Evolutionary conservation across 2,329 filamentous ascomycete genomes (phyloP), one percentile per base, ranked within the genome.

Genomic region (Elsinoe ampelina): DNA sequence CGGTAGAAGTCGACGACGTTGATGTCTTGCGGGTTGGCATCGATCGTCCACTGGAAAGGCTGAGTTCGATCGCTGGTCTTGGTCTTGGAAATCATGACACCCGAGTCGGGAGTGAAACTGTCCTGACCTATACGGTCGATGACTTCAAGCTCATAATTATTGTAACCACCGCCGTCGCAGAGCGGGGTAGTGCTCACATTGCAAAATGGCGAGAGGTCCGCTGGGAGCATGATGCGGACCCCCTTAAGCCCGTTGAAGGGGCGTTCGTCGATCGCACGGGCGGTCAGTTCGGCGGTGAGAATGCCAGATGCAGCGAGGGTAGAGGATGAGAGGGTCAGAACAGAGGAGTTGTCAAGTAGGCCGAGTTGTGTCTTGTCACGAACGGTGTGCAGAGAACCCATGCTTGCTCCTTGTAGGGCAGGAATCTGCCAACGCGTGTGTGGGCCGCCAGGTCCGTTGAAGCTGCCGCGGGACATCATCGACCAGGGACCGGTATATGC

Each of bases 41-140:
- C 77, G 38, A 80, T 76, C 20, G 72, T 72, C 77, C 77, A 80
- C 59, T 80, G 77, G 69, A 80, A 80, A 0, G 78, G 77, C 60
- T 70, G 64, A 11, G 54, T 26, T 3, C 61, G 59, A 19, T 52
- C 48, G 34, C 48, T 52, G 48, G 30, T 34, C 19, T 77, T 79
- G 19, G 75, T 76, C 68, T 80, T 80, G 70, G 72, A 76, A 52
- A 80, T 73, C 71, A 79, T 72, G 47, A 80, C 78, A 5, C 77
- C 78, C 0, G 72, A 70, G 59, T 80, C 78, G 0, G 77, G 73
- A 22, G 72, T 70, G 68, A 80, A 80, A 2, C 72, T 75, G 63
- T 80, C 78, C 5, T 77, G 70, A 11, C 78, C 78, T 73, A 80
- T 78, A 48, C 77, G 73, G 62, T 79, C 77, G 26, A 80, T 66